Conservation (phyloP, 805 yeast genomes). For the Clavispora santaluciae region DNA sequence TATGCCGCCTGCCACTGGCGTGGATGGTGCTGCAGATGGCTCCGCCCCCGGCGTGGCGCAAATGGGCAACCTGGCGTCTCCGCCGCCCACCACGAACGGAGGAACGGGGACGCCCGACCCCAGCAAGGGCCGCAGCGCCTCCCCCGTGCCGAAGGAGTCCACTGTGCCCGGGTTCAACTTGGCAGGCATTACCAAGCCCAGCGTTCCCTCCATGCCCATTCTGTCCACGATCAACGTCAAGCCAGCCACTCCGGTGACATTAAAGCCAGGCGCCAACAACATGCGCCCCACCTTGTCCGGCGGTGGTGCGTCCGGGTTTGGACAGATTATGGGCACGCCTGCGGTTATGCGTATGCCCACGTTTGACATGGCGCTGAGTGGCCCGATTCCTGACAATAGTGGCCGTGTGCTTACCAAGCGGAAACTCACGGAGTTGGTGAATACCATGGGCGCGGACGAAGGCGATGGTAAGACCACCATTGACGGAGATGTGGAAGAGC, state of each 20-base stretch:
- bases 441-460: conserved; percentile 75
- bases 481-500: conserved; percentile 94
- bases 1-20: conserved; percentile 2
- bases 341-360: conserved; percentile 70
- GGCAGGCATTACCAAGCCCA: conserved; percentile 43
- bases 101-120: conserved; percentile 4
- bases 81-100: conserved; percentile 5
- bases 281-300: conserved; percentile 76
- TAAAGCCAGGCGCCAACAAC: conserved; percentile 47
- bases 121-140: conserved; percentile 3
- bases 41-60: conserved; percentile 1
- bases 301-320: conserved; percentile 75
- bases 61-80: conserved; percentile 1
- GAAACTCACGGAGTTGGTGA: conserved; percentile 81
- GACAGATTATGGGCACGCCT: conserved; percentile 63
- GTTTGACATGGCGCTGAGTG: conserved; percentile 54
- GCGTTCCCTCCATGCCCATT: conserved; percentile 66
- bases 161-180: conserved; percentile 24
- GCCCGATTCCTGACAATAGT: conserved; percentile 47
- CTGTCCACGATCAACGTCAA: conserved; percentile 64
- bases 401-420: conserved; percentile 85
- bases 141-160: conserved; percentile 8
- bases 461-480: conserved; percentile 88
- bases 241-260: conserved; percentile 59
- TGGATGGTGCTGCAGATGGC: conserved; percentile 6